phyloP scores from a whole-genome alignment of 176 grass and related monocot genomes.

The Puccinellia tenuiflora region DNA sequence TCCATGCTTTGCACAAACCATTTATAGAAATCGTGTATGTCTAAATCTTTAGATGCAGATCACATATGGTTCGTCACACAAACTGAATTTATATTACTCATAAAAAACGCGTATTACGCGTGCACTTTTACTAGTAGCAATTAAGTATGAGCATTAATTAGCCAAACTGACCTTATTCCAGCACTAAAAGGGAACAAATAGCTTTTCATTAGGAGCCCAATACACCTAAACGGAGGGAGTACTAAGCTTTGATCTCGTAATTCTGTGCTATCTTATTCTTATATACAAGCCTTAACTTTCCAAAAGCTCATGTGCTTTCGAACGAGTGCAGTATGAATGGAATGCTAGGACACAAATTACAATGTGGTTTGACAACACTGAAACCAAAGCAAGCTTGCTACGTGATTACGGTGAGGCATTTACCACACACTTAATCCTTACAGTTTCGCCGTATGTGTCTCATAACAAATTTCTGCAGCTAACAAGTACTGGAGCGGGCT shows the following conservation, averaged over 20 bases:
- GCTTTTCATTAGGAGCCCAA: too few species aligned
- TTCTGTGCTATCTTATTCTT: neutral
- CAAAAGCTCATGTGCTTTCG: neutral
- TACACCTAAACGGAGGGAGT: too few species aligned
- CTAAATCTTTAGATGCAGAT: too few species aligned
- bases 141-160: too few species aligned
- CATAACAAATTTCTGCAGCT: slow-evolving; percentile 38
- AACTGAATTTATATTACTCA: too few species aligned
- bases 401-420: slow-evolving; percentile 57
- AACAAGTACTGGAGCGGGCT: slow-evolving; percentile 94
- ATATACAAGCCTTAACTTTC: neutral
- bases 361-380: slow-evolving; percentile 87
- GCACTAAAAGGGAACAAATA: too few species aligned
- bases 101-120: too few species aligned
- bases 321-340: slow-evolving; percentile 75
- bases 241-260: neutral
- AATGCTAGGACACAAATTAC: slow-evolving; percentile 92
- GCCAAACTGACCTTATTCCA: too few species aligned
- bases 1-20: too few species aligned
- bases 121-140: too few species aligned
- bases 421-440: neutral
- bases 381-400: slow-evolving; percentile 69
- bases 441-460: neutral
- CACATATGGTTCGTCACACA: too few species aligned
- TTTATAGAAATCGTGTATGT: too few species aligned